Base-by-base conservation (phyloP, 1,139 yeast genomes). In the Yamadazyma siamensis region DNA sequence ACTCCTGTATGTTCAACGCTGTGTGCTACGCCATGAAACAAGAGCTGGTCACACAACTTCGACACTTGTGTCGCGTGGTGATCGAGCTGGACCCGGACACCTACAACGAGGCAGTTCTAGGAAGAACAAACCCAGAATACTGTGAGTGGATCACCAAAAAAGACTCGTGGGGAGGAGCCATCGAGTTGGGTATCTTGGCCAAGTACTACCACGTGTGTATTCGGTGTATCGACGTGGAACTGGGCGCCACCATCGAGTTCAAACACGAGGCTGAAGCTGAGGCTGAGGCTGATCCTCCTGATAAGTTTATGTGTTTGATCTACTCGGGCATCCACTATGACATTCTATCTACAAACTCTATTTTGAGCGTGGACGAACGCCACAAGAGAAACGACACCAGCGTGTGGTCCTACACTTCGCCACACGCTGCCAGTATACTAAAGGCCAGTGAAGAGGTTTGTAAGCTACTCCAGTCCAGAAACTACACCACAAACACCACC, bases 81-180 rank as follows among this genome's bases (percentile, higher is more conserved):
- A 76, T 84, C 18, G 38, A 47, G 6, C 45, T 46, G 2, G 64
- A 81, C 38, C 72, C 75, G 0, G 50, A 45, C 3, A 39, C 40
- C 9, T 84, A 78, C 50, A 65, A 63, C 27, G 83, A 75, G 27
- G 80, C 76, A 0, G 71, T 82, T 2, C 58, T 84, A 40, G 94
- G 78, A 13, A 62, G 67, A 36, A 60, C 73, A 0, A 58, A 67
- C 3, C 49, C 53, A 0, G 70, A 71, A 6, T 85, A 84, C 49
- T 59, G 73, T 28, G 44, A 57, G 7, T 84, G 94, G 94, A 84
- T 84, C 17, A 43, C 51, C 27, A 61, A 70, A 38, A 70, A 69
- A 18, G 77, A 71, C 27, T 71, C 85, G 14, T 84, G 94, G 95
- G 95, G 95, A 13, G 95, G 95, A 6, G 94, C 88, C 4, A 83